phyloP scores from a whole-genome alignment of 2,329 filamentous ascomycete species.

The Botrytis aclada region DNA sequence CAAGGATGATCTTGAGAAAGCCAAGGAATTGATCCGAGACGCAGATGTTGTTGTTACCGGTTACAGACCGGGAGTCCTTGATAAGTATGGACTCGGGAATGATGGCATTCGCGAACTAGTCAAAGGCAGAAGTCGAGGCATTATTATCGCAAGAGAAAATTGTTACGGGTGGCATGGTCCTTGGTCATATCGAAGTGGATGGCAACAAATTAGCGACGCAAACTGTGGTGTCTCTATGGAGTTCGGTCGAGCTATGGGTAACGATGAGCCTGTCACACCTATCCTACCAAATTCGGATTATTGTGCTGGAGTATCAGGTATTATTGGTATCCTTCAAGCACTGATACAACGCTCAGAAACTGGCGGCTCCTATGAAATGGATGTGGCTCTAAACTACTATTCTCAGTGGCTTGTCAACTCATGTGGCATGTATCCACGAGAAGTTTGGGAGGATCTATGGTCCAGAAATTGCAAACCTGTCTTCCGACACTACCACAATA shows the following conservation, averaged over 20 bases:
- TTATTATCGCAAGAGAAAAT: conserved; percentile 39
- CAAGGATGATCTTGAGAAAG: conserved; percentile 40
- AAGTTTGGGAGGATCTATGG: neutral
- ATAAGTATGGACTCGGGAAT: conserved; percentile 42
- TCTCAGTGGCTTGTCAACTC: conserved; percentile 43
- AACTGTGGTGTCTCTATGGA: conserved; percentile 45
- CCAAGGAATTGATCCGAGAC: conserved; percentile 45
- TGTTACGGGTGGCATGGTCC: conserved; percentile 50
- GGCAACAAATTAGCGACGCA: conserved; percentile 46
- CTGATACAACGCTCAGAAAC: conserved; percentile 41
- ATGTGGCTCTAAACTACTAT: conserved; percentile 45
- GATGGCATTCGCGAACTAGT: conserved; percentile 40
- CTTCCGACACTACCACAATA: neutral
- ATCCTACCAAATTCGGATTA: conserved; percentile 46
- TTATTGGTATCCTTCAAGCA: conserved; percentile 43
- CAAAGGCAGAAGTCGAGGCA: neutral
- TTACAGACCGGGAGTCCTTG: conserved; percentile 47
- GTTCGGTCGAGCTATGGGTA: conserved; percentile 47
- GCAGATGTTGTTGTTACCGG: conserved; percentile 55
- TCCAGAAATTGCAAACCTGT: neutral
- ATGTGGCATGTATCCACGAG: conserved; percentile 27
- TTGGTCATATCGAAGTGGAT: conserved; percentile 46
- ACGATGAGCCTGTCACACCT: conserved; percentile 45
- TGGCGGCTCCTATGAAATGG: conserved; percentile 43
- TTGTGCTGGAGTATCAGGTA: conserved; percentile 45